Evolutionary conservation across 2,329 filamentous ascomycete genomes (phyloP).

Genomic region (Colletotrichum lindemuthianum): DNA sequence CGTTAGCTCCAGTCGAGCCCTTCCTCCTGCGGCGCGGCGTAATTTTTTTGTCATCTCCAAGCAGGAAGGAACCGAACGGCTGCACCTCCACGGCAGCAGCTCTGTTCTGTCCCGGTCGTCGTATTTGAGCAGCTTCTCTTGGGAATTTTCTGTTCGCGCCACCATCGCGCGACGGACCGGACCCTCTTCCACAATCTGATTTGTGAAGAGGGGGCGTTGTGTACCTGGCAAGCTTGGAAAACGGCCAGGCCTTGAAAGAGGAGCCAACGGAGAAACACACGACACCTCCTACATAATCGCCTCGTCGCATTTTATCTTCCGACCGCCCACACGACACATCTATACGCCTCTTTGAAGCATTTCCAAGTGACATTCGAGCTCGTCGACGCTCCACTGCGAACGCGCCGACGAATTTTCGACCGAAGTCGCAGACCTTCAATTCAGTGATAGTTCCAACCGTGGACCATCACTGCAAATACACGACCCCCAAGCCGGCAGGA

Average conservation of each 20-base stretch:
- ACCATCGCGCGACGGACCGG: too few relatives aligned
- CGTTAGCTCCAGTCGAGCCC: conserved; percentile 31
- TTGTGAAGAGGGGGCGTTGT: too few relatives aligned
- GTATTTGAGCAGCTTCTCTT: not conserved
- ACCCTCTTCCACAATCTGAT: too few relatives aligned
- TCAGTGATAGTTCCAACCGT: conserved; percentile 37
- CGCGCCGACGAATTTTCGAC: conserved; percentile 27
- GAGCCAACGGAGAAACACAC: too few relatives aligned
- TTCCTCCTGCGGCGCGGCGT: conserved; percentile 31
- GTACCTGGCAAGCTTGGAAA: too few relatives aligned
- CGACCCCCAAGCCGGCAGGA: conserved; percentile 74
- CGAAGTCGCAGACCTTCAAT: conserved; percentile 18
- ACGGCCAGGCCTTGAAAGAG: too few relatives aligned
- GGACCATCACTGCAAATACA: conserved; percentile 38
- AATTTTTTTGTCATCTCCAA: conserved; percentile 33
- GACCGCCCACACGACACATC: too few relatives aligned
- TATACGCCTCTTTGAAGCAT: too few relatives aligned
- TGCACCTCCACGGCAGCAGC: conserved; percentile 13
- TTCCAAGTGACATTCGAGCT: not conserved
- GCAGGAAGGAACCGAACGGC: conserved; percentile 25
- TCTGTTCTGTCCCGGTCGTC: conserved; percentile 18
- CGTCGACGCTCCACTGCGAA: conserved; percentile 31
- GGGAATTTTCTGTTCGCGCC: too few relatives aligned
- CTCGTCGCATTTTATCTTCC: too few relatives aligned
- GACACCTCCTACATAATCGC: too few relatives aligned